Percentiles rank a stretch among this genome's conserved stretches.
Evolutionary conservation across 306 rosid genomes (phyloP).

Genomic region (Trichosanthes cucumerina): DNA sequence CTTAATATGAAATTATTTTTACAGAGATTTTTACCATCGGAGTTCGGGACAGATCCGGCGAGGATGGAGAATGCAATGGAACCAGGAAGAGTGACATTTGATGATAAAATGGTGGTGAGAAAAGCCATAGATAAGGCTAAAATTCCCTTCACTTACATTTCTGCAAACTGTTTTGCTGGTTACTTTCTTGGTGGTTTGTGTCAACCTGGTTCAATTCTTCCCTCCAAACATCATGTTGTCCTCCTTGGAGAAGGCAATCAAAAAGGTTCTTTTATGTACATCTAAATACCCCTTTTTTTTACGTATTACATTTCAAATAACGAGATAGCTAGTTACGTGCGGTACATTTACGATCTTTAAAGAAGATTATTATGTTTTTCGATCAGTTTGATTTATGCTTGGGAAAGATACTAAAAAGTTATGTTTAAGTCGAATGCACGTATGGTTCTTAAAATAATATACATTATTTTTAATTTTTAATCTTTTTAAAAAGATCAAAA

Average conservation of each 20-base stretch:
- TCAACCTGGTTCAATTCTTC: constrained; percentile 43
- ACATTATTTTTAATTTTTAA: too few species aligned
- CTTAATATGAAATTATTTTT: too few species aligned
- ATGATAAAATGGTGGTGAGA: constrained; percentile 66
- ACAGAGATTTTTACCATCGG: constrained; percentile 71
- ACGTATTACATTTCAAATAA: too few species aligned
- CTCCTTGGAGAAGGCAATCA: constrained; percentile 55
- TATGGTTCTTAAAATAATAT: too few species aligned
- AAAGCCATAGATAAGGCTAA: constrained; percentile 53
- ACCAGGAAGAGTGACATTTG: constrained; percentile 72
- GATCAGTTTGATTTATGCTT: too few species aligned
- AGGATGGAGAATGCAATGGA: constrained; percentile 57
- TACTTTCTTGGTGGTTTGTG: constrained; percentile 59
- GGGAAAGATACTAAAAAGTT: too few species aligned
- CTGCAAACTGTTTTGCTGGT: constrained; percentile 69
- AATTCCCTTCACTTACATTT: constrained; percentile 64
- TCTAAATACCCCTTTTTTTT: too few species aligned
- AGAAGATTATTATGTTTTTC: too few species aligned
- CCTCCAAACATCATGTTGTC: constrained; percentile 44
- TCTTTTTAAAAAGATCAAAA: too few species aligned
- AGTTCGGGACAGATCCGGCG: constrained; percentile 63
- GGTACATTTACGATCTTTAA: too few species aligned
- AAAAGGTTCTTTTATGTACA: constrained; percentile 25
- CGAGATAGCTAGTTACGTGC: too few species aligned
- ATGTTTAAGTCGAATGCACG: too few species aligned